A percentile compares a stretch with the other conserved stretches of the same genome.
Evolutionary conservation across 148 eudicot species (phyloP).

Genomic region (Rhododendron molle): DNA sequence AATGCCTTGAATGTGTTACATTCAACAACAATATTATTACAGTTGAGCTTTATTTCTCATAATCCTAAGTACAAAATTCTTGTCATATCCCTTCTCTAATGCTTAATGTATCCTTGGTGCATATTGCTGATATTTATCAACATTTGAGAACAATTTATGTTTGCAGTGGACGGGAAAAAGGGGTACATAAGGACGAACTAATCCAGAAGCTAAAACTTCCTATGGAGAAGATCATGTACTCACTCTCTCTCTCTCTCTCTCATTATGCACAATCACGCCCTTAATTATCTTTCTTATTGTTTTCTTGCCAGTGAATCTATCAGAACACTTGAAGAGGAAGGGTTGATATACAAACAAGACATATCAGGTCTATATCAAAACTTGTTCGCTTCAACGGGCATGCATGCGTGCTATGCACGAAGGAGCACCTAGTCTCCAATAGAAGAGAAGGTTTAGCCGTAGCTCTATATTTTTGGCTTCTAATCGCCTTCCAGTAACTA

Average conservation of each 20-base stretch:
- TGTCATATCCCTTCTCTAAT: not conserved
- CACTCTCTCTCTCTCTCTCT: conserved; percentile 15
- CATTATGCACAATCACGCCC: not conserved
- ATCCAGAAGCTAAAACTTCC: conserved; percentile 63
- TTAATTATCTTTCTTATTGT: not conserved
- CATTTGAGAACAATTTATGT: not conserved
- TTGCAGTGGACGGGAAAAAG: conserved; percentile 67
- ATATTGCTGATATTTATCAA: not conserved
- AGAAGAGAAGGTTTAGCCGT: no score
- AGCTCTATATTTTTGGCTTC: no score
- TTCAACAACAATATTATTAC: not conserved
- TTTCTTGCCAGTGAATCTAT: conserved; percentile 60
- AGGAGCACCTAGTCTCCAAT: no score
- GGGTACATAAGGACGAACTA: conserved; percentile 72
- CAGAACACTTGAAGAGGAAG: conserved; percentile 73
- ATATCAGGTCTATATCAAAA: no score
- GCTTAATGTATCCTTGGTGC: not conserved
- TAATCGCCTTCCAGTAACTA: no score
- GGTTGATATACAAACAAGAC: conserved; percentile 76
- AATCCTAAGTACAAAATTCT: no score
- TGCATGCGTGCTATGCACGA: no score
- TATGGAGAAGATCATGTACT: conserved; percentile 61
- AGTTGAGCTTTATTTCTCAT: not conserved
- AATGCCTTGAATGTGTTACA: not conserved
- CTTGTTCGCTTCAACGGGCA: no score